These are phyloP conservation scores for Epichloe gansuensis DNA, from an alignment of 2,329 filamentous ascomycete genomes.

Conservation along the genomic window DNA sequence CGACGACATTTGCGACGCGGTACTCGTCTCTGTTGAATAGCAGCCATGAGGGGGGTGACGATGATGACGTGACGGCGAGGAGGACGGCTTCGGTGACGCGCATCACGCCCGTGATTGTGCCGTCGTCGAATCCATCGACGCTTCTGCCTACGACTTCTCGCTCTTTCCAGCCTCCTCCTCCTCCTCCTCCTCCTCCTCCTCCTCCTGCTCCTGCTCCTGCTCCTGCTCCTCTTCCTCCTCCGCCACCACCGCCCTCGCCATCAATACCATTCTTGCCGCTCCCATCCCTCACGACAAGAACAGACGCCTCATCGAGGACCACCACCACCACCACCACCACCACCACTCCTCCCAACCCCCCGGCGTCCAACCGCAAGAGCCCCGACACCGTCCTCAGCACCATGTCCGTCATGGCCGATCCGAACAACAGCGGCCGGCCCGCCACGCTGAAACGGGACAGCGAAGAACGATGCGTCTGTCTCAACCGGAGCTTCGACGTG, in stretches of 20 bases:
- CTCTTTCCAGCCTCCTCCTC: too few species aligned
- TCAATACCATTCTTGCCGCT: not conserved
- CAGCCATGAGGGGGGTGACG: not conserved
- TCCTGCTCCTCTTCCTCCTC: not conserved
- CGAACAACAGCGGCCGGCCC: not conserved
- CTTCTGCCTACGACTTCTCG: too few species aligned
- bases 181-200: not conserved
- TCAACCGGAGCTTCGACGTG: conserved; percentile 28
- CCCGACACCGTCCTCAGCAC: conserved; percentile 1
- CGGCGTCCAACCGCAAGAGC: not conserved
- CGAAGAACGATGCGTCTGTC: conserved; percentile 25
- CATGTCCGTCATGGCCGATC: not conserved
- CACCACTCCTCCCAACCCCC: not conserved
- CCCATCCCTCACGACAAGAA: not conserved
- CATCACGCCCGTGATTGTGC: conserved; percentile 4
- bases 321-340: not conserved
- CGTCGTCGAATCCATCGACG: not conserved
- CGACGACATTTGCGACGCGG: conserved; percentile 16
- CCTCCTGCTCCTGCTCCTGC: too few species aligned
- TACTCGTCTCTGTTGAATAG: not conserved
- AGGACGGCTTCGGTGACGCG: not conserved
- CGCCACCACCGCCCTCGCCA: not conserved
- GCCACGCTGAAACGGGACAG: conserved; percentile 7
- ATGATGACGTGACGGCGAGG: not conserved
- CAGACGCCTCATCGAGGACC: not conserved